phyloP scores from a whole-genome alignment of 192 early-diverging fungal genomes.

The Cladochytrium replicatum region DNA sequence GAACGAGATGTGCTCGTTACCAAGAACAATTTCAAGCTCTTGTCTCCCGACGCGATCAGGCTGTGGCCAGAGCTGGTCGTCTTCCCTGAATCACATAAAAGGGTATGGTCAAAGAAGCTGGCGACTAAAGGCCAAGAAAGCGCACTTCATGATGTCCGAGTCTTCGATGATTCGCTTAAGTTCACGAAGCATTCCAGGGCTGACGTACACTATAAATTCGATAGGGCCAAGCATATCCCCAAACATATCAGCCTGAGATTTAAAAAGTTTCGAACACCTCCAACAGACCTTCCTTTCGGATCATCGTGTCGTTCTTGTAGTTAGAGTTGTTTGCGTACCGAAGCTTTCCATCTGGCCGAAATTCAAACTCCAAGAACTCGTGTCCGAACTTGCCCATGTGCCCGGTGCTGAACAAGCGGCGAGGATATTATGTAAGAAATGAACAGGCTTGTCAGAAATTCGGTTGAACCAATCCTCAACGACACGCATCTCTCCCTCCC shows the following conservation, averaged over 20 bases:
- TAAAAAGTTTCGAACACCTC: slow-evolving; percentile 5
- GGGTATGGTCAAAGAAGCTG: background rate
- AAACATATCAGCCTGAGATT: background rate
- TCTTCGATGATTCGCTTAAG: slow-evolving; percentile 81
- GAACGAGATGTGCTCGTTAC: slow-evolving; percentile 86
- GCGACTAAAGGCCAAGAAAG: too few species aligned
- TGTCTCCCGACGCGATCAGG: slow-evolving; percentile 83
- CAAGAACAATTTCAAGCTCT: slow-evolving; percentile 89
- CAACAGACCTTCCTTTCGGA: slow-evolving; percentile 74
- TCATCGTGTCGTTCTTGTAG: slow-evolving; percentile 94
- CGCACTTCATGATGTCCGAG: slow-evolving; percentile 87
- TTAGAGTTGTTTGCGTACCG: slow-evolving; percentile 97
- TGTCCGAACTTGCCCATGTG: slow-evolving; percentile 94
- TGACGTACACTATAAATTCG: slow-evolving; percentile 54
- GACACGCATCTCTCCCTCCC: too few species aligned
- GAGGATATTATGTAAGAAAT: too few species aligned
- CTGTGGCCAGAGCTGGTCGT: slow-evolving; percentile 83
- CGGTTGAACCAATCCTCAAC: too few species aligned
- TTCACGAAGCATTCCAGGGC: slow-evolving; percentile 70
- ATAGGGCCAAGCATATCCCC: too few species aligned
- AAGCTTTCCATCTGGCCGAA: slow-evolving; percentile 73
- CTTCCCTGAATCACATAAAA: slow-evolving; percentile 54
- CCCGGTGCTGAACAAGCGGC: slow-evolving; percentile 76
- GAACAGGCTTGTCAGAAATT: too few species aligned
- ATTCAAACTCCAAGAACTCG: slow-evolving; percentile 98